Conservation (phyloP, 1,284 basidiomycete genomes). For the Sporisorium sorghi region DNA sequence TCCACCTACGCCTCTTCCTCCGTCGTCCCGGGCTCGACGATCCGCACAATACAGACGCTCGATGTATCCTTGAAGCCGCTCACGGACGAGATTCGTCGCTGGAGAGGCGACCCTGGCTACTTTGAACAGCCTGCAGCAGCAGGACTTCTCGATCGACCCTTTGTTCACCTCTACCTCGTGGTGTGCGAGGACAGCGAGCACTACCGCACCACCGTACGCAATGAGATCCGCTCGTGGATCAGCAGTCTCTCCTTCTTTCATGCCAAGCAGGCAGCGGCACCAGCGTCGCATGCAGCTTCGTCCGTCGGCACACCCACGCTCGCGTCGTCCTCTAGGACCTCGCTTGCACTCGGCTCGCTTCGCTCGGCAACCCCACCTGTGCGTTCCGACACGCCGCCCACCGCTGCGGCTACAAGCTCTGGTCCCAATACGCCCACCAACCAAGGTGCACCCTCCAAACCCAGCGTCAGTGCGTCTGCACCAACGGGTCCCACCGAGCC, state of each 20-base stretch:
- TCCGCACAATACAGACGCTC: constrained; percentile 60
- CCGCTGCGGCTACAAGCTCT: constrained; percentile 15
- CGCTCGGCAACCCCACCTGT: constrained; percentile 37
- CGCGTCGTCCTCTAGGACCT: constrained; percentile 28
- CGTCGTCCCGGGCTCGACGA: constrained; percentile 37
- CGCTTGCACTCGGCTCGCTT: constrained; percentile 34
- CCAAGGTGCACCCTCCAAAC: constrained; percentile 13
- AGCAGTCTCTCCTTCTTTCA: constrained; percentile 55
- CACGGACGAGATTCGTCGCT: constrained; percentile 44
- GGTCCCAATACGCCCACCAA: constrained; percentile 44
- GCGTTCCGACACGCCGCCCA: constrained; percentile 33
- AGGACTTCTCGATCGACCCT: constrained; percentile 57
- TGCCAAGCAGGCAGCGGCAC: constrained; percentile 20
- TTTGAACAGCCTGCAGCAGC: constrained; percentile 44
- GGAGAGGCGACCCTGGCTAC: constrained; percentile 51
- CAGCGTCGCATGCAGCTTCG: constrained; percentile 5
- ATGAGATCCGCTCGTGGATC: constrained; percentile 66
- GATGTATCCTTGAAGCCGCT: constrained; percentile 53
- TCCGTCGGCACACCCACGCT: constrained; percentile 21
- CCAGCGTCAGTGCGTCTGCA: not conserved
- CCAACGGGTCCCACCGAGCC: constrained; percentile 39
- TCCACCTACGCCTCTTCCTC: constrained; percentile 29
- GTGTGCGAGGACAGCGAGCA: constrained; percentile 66
- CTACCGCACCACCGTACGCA: constrained; percentile 65
- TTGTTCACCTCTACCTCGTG: constrained; percentile 64